A percentile compares a stretch with the other conserved stretches of the same genome.
phyloP scores from a whole-genome alignment of 306 rosid genomes.

The Ochetophila trinervis region DNA sequence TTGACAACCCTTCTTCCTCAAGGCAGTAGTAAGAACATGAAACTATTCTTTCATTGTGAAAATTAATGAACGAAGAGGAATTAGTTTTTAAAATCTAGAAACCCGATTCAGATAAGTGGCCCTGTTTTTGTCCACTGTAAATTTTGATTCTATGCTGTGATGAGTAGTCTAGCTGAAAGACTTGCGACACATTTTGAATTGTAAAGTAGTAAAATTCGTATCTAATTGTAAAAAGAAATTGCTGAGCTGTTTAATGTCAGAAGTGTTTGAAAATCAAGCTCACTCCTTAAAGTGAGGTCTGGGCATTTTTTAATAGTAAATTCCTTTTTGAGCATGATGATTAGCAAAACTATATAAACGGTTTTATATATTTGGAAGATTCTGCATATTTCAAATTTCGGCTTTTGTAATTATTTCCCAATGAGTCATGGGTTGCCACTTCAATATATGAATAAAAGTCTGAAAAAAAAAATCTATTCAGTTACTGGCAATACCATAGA shows the following conservation, averaged over 20 bases:
- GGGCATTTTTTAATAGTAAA: too few species aligned
- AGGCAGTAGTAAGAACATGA: constrained; percentile 11
- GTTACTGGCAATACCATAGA: too few species aligned
- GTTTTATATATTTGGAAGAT: too few species aligned
- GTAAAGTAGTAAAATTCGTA: constrained; percentile 24
- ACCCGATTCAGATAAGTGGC: not conserved
- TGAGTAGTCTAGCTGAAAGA: not conserved
- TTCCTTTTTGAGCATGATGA: too few species aligned
- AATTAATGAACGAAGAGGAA: constrained; percentile 12
- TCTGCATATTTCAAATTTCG: too few species aligned
- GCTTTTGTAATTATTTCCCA: too few species aligned
- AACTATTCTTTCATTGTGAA: not conserved
- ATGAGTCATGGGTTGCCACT: too few species aligned
- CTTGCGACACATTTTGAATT: too few species aligned
- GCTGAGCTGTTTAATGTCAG: constrained; percentile 18
- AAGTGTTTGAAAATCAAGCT: constrained; percentile 23
- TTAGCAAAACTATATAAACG: too few species aligned
- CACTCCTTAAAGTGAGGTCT: not conserved
- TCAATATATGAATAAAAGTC: too few species aligned
- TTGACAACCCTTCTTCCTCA: constrained; percentile 21
- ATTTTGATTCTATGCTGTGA: constrained; percentile 16
- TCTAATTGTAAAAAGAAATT: constrained; percentile 29
- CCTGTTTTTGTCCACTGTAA: constrained; percentile 5
- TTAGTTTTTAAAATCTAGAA: constrained; percentile 16
- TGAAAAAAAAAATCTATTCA: too few species aligned